These are phyloP conservation scores for Aspergillus floridensis DNA, from an alignment of 2,329 filamentous ascomycete species.

Conservation along the genomic window DNA sequence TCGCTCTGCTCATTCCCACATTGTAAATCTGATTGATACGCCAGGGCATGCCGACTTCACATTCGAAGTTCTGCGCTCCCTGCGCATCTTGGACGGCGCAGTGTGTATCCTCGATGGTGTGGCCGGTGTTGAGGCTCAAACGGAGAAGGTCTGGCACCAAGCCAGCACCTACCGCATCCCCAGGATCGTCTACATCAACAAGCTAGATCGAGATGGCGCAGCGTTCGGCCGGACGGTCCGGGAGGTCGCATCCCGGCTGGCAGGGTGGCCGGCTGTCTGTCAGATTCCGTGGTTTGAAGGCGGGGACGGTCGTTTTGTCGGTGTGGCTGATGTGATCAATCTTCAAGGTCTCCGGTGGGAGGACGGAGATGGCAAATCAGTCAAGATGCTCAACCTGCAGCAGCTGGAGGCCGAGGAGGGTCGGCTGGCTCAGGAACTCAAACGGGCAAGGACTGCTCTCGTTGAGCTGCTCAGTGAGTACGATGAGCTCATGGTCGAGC, in stretches of 20 bases:
- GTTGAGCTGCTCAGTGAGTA: constrained; percentile 84
- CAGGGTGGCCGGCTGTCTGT: constrained; percentile 84
- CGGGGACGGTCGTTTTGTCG: constrained; percentile 70
- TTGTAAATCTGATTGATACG: constrained; percentile 90
- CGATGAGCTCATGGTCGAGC: constrained; percentile 81
- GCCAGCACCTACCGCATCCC: constrained; percentile 84
- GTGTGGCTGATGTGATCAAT: constrained; percentile 79
- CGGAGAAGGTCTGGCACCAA: constrained; percentile 92
- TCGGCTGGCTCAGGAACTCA: constrained; percentile 63
- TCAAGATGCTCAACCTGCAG: constrained; percentile 56
- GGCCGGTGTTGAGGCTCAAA: constrained; percentile 93
- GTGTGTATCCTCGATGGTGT: constrained; percentile 93
- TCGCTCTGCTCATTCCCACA: constrained; percentile 58
- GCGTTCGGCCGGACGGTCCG: constrained; percentile 80
- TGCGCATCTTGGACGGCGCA: constrained; percentile 82
- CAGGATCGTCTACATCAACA: constrained; percentile 77
- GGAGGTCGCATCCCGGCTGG: constrained; percentile 76
- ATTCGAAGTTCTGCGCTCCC: constrained; percentile 88
- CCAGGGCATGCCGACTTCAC: constrained; percentile 97
- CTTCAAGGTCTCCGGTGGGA: constrained; percentile 73
- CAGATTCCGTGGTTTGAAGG: constrained; percentile 92
- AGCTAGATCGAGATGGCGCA: constrained; percentile 78
- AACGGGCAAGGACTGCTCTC: constrained; percentile 70
- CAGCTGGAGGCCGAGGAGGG: constrained; percentile 52
- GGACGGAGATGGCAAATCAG: constrained; percentile 62